Evolutionary conservation across 768 basidiomycete species (phyloP).

Genomic region (Lentinula raphanica): DNA sequence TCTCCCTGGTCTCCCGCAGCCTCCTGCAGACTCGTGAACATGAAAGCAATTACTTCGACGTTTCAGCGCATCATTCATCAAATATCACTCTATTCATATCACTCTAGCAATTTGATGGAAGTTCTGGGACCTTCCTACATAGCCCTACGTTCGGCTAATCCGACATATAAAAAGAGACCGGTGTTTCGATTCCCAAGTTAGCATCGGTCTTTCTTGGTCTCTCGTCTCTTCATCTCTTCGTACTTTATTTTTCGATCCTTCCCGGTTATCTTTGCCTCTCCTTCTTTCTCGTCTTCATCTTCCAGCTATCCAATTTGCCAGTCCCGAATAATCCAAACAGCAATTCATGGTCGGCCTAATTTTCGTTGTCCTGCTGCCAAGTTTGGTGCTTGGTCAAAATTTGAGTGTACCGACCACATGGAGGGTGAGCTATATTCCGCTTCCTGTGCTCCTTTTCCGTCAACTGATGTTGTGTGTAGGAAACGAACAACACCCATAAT

Average conservation of each 20-base stretch:
- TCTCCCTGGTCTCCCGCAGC: too few relatives aligned
- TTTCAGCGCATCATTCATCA: too few relatives aligned
- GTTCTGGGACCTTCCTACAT: neutral
- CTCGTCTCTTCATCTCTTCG: neutral
- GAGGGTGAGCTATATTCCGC: constrained; percentile 19
- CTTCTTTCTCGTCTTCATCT: neutral
- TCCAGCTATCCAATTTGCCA: neutral
- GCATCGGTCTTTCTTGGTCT: neutral
- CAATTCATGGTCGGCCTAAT: neutral
- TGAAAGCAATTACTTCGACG: too few relatives aligned
- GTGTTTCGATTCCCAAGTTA: neutral
- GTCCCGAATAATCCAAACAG: neutral
- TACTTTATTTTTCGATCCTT: neutral
- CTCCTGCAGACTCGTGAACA: too few relatives aligned
- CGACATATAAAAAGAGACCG: constrained; percentile 34
- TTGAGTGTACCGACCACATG: constrained; percentile 24
- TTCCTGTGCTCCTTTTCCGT: neutral
- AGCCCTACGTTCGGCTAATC: constrained; percentile 38
- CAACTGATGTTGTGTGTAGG: constrained; percentile 24
- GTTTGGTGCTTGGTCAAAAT: constrained; percentile 14
- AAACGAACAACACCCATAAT: constrained; percentile 34
- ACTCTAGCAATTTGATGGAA: neutral
- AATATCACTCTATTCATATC: too few relatives aligned
- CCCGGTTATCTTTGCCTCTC: neutral
- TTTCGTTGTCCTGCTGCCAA: constrained; percentile 1